Conservation (phyloP, 2,329 filamentous ascomycete species). For the Nemania sp. region DNA sequence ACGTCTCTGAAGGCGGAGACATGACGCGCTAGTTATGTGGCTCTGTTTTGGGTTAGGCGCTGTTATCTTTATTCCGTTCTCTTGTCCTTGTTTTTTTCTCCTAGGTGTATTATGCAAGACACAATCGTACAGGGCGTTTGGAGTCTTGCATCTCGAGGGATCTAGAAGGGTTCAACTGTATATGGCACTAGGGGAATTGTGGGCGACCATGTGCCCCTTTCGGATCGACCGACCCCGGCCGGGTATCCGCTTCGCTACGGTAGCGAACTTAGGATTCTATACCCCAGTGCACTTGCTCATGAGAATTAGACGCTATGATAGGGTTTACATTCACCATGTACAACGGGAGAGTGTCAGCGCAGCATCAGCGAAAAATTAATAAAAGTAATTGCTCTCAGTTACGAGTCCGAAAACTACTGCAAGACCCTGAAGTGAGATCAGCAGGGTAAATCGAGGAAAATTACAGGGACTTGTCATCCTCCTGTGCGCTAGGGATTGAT, state of each 20-base stretch:
- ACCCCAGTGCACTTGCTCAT: slow-evolving; percentile 14
- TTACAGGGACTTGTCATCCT: not conserved
- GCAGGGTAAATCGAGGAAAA: slow-evolving; percentile 7
- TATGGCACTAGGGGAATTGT: slow-evolving; percentile 6
- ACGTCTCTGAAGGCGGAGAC: slow-evolving; percentile 11
- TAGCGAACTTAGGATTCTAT: slow-evolving; percentile 9
- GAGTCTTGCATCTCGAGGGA: slow-evolving; percentile 8
- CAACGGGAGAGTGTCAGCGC: slow-evolving; percentile 4
- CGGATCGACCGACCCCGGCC: slow-evolving; percentile 1
- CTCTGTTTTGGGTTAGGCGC: not conserved
- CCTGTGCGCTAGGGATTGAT: slow-evolving; percentile 3
- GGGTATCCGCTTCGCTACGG: slow-evolving; percentile 18
- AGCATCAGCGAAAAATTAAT: slow-evolving; percentile 1
- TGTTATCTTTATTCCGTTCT: not conserved
- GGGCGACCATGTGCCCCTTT: slow-evolving; percentile 13
- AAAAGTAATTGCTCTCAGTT: slow-evolving; percentile 6
- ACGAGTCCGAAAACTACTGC: not conserved
- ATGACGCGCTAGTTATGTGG: not conserved
- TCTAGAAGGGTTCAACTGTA: slow-evolving; percentile 11
- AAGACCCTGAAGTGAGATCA: slow-evolving; percentile 16
- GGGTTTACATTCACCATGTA: slow-evolving; percentile 19
- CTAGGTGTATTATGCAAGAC: slow-evolving; percentile 3
- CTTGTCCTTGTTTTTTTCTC: not conserved
- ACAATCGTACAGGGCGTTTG: slow-evolving; percentile 21
- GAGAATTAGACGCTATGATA: slow-evolving; percentile 11